phyloP scores from a whole-genome alignment of 2,329 filamentous ascomycete genomes.

The Fusarium zealandicum region DNA sequence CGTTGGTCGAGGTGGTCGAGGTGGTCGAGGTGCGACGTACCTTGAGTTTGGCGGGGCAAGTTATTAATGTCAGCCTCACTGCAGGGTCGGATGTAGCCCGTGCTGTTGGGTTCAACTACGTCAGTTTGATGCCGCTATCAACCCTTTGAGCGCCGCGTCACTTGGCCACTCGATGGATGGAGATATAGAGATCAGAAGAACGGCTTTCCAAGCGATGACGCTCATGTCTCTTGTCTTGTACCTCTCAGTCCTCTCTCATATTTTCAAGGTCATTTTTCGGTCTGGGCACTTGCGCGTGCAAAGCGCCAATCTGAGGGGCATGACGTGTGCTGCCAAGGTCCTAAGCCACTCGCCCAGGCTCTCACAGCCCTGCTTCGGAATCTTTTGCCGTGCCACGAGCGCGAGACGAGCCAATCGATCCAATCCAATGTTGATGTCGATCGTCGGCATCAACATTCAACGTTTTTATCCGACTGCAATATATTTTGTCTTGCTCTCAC shows the following conservation, averaged over 20 bases:
- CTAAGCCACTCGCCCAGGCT: constrained; percentile 43
- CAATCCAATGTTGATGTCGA: too few species aligned
- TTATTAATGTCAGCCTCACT: constrained; percentile 24
- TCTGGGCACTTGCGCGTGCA: constrained; percentile 23
- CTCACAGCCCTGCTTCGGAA: constrained; percentile 39
- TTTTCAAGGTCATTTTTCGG: constrained; percentile 18
- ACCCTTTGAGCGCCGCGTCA: not conserved
- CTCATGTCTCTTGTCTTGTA: constrained; percentile 1
- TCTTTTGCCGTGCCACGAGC: constrained; percentile 30
- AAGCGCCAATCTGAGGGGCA: constrained; percentile 41
- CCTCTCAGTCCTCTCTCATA: not conserved
- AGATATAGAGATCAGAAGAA: constrained; percentile 1
- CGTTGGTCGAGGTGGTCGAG: constrained; percentile 2
- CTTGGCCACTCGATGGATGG: not conserved
- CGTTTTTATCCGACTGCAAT: not conserved
- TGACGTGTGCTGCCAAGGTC: constrained; percentile 44
- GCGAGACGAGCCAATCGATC: constrained; percentile 6
- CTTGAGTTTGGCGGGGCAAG: constrained; percentile 35
- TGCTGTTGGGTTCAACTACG: too few species aligned
- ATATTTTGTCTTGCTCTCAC: too few species aligned
- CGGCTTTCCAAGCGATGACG: not conserved
- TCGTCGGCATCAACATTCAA: too few species aligned
- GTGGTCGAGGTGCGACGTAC: not conserved
- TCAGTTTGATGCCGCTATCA: constrained; percentile 15
- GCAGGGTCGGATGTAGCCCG: too few species aligned